phyloP scores from a whole-genome alignment of 169 alveolate genomes.

The Plasmodium gallinaceum region DNA sequence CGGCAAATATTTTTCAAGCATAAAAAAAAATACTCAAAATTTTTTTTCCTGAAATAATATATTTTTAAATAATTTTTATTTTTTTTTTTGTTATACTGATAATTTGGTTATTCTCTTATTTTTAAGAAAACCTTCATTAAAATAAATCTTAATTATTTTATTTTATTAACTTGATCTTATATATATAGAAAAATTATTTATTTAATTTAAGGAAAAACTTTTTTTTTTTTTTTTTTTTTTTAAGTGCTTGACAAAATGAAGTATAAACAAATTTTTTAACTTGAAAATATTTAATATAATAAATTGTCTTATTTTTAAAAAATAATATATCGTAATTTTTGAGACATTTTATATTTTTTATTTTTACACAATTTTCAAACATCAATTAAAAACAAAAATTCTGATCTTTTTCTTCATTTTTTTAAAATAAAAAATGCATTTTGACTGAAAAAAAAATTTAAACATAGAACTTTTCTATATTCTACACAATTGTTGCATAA shows the following conservation, averaged over 20 bases:
- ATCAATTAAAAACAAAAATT: background rate
- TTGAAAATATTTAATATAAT: background rate
- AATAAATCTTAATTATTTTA: too few relatives aligned
- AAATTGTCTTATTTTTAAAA: background rate
- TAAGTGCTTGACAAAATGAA: background rate
- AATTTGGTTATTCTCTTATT: too few relatives aligned
- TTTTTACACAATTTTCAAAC: background rate
- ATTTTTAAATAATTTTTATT: too few relatives aligned
- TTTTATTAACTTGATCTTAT: too few relatives aligned
- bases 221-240: background rate
- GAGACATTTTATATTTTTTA: background rate
- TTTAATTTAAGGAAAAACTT: background rate
- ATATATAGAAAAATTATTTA: too few relatives aligned
- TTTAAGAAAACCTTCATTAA: too few relatives aligned
- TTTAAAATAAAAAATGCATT: background rate
- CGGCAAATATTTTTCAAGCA: too few relatives aligned
- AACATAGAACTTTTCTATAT: background rate
- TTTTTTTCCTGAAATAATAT: too few relatives aligned
- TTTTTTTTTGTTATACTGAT: too few relatives aligned
- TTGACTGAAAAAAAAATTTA: background rate
- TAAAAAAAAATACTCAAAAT: too few relatives aligned
- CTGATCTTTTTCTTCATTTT: conserved; percentile 1
- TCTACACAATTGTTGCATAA: background rate
- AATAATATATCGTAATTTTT: background rate
- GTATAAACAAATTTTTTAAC: background rate